phyloP scores from a whole-genome alignment of 306 rosid genomes.

The Luffa acutangula region DNA sequence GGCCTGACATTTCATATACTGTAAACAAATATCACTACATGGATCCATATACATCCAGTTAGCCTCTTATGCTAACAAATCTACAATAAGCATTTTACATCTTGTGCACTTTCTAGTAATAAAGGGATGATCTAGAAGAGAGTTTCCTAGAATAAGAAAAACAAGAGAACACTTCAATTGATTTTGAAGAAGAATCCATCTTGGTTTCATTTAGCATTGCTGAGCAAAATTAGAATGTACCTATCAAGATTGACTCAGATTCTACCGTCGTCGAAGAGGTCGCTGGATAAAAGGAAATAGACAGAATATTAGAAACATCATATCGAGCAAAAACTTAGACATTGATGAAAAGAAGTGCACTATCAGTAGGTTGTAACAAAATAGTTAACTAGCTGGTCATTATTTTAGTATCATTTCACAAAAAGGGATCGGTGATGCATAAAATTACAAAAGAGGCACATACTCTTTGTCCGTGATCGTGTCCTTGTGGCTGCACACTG shows the following conservation, averaged over 20 bases:
- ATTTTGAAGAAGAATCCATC: neutral
- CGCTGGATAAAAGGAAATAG: conserved; percentile 1
- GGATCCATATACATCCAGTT: neutral
- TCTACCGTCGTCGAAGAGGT: conserved; percentile 12
- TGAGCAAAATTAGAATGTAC: neutral
- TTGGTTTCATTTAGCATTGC: neutral
- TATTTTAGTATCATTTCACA: neutral
- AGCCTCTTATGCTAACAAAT: neutral
- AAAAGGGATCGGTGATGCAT: neutral
- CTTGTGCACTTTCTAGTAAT: neutral
- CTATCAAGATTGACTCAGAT: neutral
- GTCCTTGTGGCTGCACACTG: conserved; percentile 50
- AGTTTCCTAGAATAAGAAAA: neutral
- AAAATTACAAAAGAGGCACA: conserved; percentile 16
- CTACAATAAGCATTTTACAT: neutral
- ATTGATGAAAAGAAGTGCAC: neutral
- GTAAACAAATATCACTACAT: neutral
- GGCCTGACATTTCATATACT: neutral
- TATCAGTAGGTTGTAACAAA: neutral
- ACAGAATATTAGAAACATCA: neutral
- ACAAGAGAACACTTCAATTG: neutral
- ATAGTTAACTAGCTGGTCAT: neutral
- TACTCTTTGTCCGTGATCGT: conserved; percentile 65
- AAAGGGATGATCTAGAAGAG: neutral
- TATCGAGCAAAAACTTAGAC: neutral